Percentiles rank a stretch among this genome's conserved stretches.
These are phyloP conservation scores for Piper betle DNA, from an alignment of 164 flowering plant species.

Conservation along the genomic window DNA sequence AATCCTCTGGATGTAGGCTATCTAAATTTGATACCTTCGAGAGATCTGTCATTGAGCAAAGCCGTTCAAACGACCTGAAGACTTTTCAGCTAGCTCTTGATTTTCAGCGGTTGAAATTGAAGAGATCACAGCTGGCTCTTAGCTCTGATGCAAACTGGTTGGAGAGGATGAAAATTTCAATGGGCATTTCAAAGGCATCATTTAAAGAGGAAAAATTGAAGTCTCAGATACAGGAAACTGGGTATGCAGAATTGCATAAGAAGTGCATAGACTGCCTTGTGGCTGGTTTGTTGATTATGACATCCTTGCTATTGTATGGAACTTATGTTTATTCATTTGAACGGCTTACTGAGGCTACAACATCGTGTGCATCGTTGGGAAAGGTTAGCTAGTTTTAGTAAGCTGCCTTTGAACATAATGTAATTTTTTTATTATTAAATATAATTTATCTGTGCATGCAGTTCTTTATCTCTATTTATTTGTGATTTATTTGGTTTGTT, in stretches of 20 bases:
- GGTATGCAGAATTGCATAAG: slow-evolving; percentile 53
- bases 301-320: slow-evolving; percentile 45
- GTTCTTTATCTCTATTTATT: too few relatives aligned
- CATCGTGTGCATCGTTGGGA: slow-evolving; percentile 27
- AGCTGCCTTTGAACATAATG: too few relatives aligned
- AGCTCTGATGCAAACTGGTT: slow-evolving; percentile 42
- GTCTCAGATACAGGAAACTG: slow-evolving; percentile 53
- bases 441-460: too few relatives aligned
- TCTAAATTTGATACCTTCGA: slow-evolving; percentile 37
- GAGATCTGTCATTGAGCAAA: slow-evolving; percentile 66
- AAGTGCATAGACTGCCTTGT: slow-evolving; percentile 73
- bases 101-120: slow-evolving; percentile 48
- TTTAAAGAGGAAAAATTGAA: slow-evolving; percentile 71
- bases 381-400: slow-evolving; percentile 17
- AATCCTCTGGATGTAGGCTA: slow-evolving; percentile 12
- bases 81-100: slow-evolving; percentile 48
- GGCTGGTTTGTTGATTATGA: slow-evolving; percentile 69
- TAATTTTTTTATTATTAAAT: too few relatives aligned
- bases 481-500: too few relatives aligned
- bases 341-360: slow-evolving; percentile 52
- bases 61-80: slow-evolving; percentile 80
- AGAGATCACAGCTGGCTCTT: slow-evolving; percentile 50
- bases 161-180: slow-evolving; percentile 54
- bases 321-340: slow-evolving; percentile 57
- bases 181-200: slow-evolving; percentile 74